Evolutionary conservation across 257 asterid species (phyloP), one percentile per base, ranked within the genome.

Genomic region (Ophiorrhiza pumila): DNA sequence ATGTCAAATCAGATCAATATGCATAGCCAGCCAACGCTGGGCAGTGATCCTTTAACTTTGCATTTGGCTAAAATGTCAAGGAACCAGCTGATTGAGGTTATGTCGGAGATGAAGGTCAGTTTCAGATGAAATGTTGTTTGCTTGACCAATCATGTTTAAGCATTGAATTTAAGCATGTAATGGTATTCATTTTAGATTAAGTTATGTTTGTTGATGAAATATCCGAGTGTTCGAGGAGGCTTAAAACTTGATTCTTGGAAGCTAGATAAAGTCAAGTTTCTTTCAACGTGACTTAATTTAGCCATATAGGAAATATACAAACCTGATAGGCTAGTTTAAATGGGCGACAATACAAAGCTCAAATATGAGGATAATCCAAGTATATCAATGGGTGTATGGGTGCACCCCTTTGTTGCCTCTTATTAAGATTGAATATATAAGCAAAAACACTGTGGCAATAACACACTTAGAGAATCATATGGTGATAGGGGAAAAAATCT

Each of bases 61-160:
- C 91, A 94, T 79, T 80, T 94, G 83, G 89, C 97, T 75, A 90
- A 87, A 82, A 83, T 90, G 89, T 88, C 97, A n/a, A 87, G 87
- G 85, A 82, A 65, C 75, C 97, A 94, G 81, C 82, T 94, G 80
- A 83, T 82, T 49, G 95, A 92, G 75, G 74, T 94, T 60, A 55
- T 91, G 74, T 84, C 91, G 2, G 96, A 86, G 42, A 42, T 93
- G 34, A 93, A 93, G 98, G 98, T 89, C 56, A 76, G 83, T 49
- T 79, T 65, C 74, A 68, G 79, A 68, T 59, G 27, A 68, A 52
- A 65, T 53, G 53, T 60, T 49, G 41, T 69, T 65, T 75, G 25
- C 31, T 66, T 64, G 37, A 45, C 37, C 64, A 59, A 45, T 53
- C 10, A 14, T 50, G 22, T 69, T 50, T n/a, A 7, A 47, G 27